These are phyloP conservation scores for Globisporangium megalacanthum DNA, from an alignment of 352 stramenopile species.

Conservation along the genomic window DNA sequence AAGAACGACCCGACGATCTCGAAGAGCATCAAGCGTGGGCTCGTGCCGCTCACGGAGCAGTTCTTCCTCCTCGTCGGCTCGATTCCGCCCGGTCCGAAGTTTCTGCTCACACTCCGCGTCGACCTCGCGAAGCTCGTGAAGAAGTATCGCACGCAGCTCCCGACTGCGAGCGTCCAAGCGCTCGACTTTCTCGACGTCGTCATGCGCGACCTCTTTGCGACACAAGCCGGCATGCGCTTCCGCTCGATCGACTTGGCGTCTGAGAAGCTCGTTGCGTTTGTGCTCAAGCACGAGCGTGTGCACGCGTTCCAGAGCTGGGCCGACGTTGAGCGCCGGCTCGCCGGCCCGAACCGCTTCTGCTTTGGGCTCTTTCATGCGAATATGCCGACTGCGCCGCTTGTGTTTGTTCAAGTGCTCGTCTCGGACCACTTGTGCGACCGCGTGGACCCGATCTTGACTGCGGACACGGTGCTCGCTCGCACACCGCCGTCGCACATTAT, in stretches of 20 bases:
- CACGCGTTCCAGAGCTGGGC: constrained; percentile 62
- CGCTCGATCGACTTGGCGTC: constrained; percentile 67
- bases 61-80: constrained; percentile 75
- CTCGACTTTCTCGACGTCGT: constrained; percentile 78
- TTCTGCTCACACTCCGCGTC: constrained; percentile 62
- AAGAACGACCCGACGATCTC: constrained; percentile 81
- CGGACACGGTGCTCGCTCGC: constrained; percentile 31
- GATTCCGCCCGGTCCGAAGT: constrained; percentile 63
- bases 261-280: constrained; percentile 59
- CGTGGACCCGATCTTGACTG: constrained; percentile 57
- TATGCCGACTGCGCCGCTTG: constrained; percentile 60
- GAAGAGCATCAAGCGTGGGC: constrained; percentile 80
- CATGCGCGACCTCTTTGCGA: constrained; percentile 81
- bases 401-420: constrained; percentile 74
- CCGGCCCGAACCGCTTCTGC: constrained; percentile 60
- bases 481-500: constrained; percentile 66
- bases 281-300: constrained; percentile 77
- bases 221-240: constrained; percentile 77
- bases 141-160: constrained; percentile 41
- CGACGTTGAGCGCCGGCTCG: constrained; percentile 60
- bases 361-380: constrained; percentile 84
- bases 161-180: constrained; percentile 43
- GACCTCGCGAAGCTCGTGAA: constrained; percentile 53
- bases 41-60: constrained; percentile 75
- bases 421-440: constrained; percentile 62